A percentile compares a stretch with the other conserved stretches of the same genome.
These are phyloP conservation scores for Pelagophyceae sp. DNA, from an alignment of 352 stramenopile genomes.

Conservation along the genomic window DNA sequence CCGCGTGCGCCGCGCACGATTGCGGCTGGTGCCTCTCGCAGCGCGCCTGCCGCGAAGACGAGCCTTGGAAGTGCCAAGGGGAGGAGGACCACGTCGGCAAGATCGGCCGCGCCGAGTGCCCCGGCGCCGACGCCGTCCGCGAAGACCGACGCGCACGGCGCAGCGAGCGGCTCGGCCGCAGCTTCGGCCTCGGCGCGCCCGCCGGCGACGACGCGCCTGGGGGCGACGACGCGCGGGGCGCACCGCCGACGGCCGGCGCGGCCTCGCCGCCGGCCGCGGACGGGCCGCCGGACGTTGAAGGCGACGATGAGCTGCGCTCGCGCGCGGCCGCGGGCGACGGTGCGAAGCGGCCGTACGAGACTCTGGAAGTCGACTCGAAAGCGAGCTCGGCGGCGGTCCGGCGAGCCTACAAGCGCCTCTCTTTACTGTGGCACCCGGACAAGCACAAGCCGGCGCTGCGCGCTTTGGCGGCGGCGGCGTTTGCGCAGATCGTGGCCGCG, in stretches of 20 bases:
- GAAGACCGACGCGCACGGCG: background rate
- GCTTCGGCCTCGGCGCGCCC: too few species aligned
- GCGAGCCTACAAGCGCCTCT: slow-evolving; percentile 22
- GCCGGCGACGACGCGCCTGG: too few species aligned
- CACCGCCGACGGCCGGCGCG: background rate
- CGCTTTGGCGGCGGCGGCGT: slow-evolving; percentile 17
- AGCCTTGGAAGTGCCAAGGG: slow-evolving; percentile 25
- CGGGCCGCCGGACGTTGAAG: slow-evolving; percentile 1
- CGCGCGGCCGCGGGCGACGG: background rate
- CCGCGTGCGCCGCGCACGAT: background rate
- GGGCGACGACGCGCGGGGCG: too few species aligned
- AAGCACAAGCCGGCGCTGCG: slow-evolving; percentile 10
- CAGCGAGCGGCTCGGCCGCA: background rate
- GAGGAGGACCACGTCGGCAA: slow-evolving; percentile 32
- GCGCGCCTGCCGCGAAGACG: slow-evolving; percentile 25
- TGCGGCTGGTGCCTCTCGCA: slow-evolving; percentile 26
- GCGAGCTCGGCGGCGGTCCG: slow-evolving; percentile 28
- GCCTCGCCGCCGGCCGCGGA: background rate
- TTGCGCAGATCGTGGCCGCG: slow-evolving; percentile 22
- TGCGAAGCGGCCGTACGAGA: slow-evolving; percentile 24
- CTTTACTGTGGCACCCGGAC: slow-evolving; percentile 26
- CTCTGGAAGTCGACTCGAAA: slow-evolving; percentile 20
- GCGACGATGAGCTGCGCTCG: slow-evolving; percentile 17
- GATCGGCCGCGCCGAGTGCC: slow-evolving; percentile 12
- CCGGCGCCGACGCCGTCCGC: background rate